phyloP scores from a whole-genome alignment of 2,329 filamentous ascomycete genomes.

The Penicillium sp. region DNA sequence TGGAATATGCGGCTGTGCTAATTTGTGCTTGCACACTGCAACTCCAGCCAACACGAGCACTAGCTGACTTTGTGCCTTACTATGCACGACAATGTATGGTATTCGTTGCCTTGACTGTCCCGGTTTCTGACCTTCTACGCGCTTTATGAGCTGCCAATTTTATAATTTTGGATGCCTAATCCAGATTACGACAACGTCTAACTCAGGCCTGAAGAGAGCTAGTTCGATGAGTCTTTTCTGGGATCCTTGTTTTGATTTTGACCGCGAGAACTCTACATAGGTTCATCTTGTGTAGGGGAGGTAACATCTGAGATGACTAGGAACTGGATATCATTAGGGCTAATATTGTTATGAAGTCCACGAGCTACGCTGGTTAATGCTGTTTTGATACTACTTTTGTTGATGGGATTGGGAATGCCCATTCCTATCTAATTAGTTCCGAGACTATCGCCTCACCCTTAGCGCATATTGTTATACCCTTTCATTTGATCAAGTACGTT shows the following conservation, averaged over 20 bases:
- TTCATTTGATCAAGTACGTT: background rate
- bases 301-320: background rate
- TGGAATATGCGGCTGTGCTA: background rate
- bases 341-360: slow-evolving; percentile 1
- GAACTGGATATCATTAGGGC: slow-evolving; percentile 1
- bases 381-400: background rate
- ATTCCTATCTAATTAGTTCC: background rate
- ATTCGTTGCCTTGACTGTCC: background rate
- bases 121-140: background rate
- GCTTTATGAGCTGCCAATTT: background rate
- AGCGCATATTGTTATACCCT: background rate
- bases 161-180: background rate
- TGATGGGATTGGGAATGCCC: background rate
- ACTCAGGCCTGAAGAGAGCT: background rate
- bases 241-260: slow-evolving; percentile 1
- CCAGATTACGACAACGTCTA: background rate
- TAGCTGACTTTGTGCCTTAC: background rate
- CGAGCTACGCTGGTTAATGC: background rate
- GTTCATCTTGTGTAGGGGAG: background rate
- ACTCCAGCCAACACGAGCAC: background rate
- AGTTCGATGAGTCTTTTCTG: background rate
- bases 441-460: background rate
- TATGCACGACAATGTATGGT: background rate
- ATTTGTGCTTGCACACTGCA: background rate
- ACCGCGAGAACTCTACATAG: background rate